Base-by-base conservation (phyloP, 1,284 basidiomycete species). In the Pseudozyma sp. region DNA sequence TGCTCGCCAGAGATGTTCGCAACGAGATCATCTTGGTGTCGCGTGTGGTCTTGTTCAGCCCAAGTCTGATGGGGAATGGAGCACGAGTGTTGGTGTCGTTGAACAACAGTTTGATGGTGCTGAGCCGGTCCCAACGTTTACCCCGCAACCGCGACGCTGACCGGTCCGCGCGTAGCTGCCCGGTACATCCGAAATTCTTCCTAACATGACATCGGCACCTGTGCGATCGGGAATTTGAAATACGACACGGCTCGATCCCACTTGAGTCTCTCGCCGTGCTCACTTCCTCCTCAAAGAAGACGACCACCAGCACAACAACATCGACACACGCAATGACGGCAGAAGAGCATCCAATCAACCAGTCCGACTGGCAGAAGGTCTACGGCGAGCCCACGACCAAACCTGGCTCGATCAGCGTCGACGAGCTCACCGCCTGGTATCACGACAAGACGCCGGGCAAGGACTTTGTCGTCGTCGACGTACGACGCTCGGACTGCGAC, bases 391-490 rank as follows among this genome's bases (percentile, higher is more conserved):
- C 68, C 14, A 45, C 53, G 6, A 55, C 67, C 33, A 65, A 70
- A 51, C 65, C 67, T 8, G 75, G 71, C 24, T 47, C 53, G 9
- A 67, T 75, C 57, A 69, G 57, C 51, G 65, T 68, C 49, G 70
- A 73, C 34, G 65, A 73, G 47, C 64, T 73, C 42, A 65, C 60
- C 16, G 51, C 47, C 17, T 73, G 70, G 70, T 68, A 54, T 19
- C 13, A 37, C 31, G 42, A 58, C 48, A 66, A 72, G 51, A 57
- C 57, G 5, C 58, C 68, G 1, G 76, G 73, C 16, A 62, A 52
- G 35, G 69, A 76, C 55, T 80, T 74, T 56, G 53, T 77, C 37
- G 68, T 80, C 19, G 55, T 80, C 34, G 78, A 80, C 48, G 78
- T 80, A 29, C 45, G 78, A 17, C 58, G 78, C 30, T 67, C 77